A percentile compares a stretch with the other conserved stretches of the same genome.
Evolutionary conservation across 345 rosid species (phyloP).

Genomic region (Psidium friedrichsthalianum): DNA sequence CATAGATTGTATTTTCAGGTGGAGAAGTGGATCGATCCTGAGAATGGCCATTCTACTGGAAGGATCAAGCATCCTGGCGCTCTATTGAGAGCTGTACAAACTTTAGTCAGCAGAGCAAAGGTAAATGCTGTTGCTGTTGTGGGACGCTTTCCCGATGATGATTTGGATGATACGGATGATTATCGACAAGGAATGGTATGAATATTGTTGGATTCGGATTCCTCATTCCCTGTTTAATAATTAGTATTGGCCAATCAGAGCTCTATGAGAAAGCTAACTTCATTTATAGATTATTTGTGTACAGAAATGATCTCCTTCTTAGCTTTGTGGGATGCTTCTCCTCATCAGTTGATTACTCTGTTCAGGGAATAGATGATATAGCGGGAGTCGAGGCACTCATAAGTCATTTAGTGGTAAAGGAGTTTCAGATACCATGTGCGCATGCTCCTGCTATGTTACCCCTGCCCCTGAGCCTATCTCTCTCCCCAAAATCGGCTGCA

Average conservation of each 20-base stretch:
- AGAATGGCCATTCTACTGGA: slow-evolving; percentile 50
- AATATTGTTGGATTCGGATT: background rate
- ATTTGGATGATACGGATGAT: slow-evolving; percentile 26
- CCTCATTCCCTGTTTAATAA: background rate
- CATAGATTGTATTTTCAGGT: slow-evolving; percentile 19
- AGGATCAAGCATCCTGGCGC: slow-evolving; percentile 45
- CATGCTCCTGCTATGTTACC: slow-evolving; percentile 57
- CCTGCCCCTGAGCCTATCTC: slow-evolving; percentile 22
- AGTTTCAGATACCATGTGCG: slow-evolving; percentile 59
- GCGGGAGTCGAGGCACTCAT: slow-evolving; percentile 68
- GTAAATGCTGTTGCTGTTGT: slow-evolving; percentile 51
- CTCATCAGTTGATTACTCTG: background rate
- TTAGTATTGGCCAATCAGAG: background rate
- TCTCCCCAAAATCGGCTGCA: slow-evolving; percentile 58
- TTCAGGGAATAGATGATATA: slow-evolving; percentile 48
- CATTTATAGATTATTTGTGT: background rate
- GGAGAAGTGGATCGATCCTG: slow-evolving; percentile 48
- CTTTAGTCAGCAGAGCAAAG: slow-evolving; percentile 22
- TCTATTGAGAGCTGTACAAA: slow-evolving; percentile 32
- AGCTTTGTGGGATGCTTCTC: background rate
- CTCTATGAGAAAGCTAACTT: background rate
- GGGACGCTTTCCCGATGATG: slow-evolving; percentile 52
- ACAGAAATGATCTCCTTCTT: background rate
- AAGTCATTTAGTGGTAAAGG: slow-evolving; percentile 56
- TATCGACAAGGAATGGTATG: slow-evolving; percentile 50